phyloP scores from a whole-genome alignment of 2,329 filamentous ascomycete species.

The Talaromyces sp. region DNA sequence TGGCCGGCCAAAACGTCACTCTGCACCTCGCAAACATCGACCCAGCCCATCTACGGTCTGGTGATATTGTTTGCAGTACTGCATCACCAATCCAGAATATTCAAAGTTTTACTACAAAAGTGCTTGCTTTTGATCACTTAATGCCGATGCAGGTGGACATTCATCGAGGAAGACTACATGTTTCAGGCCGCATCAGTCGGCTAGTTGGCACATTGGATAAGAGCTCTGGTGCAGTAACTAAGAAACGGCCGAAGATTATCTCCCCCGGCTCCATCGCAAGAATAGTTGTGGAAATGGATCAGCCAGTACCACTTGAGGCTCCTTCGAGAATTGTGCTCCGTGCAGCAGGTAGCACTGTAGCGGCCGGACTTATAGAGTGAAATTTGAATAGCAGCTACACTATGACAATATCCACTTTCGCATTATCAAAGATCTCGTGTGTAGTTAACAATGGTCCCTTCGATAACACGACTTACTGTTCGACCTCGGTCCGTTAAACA shows the following conservation, averaged over 20 bases:
- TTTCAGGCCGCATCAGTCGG: slow-evolving; percentile 69
- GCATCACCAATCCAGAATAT: slow-evolving; percentile 67
- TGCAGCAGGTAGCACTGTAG: slow-evolving; percentile 77
- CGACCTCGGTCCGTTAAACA: background rate
- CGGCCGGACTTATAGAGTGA: slow-evolving; percentile 78
- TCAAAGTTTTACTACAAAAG: slow-evolving; percentile 74
- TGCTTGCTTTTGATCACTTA: slow-evolving; percentile 84
- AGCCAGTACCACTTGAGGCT: slow-evolving; percentile 74
- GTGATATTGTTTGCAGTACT: slow-evolving; percentile 80
- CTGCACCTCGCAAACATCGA: slow-evolving; percentile 86
- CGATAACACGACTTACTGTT: background rate
- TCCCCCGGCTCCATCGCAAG: slow-evolving; percentile 76
- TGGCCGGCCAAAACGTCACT: slow-evolving; percentile 84
- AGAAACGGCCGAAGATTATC: slow-evolving; percentile 82
- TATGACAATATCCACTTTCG: background rate
- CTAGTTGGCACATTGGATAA: slow-evolving; percentile 78
- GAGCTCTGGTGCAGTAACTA: slow-evolving; percentile 67
- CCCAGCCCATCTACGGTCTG: slow-evolving; percentile 73
- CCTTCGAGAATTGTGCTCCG: slow-evolving; percentile 79
- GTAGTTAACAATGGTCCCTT: background rate
- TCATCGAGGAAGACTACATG: slow-evolving; percentile 79
- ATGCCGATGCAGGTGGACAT: slow-evolving; percentile 88
- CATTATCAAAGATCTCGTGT: background rate
- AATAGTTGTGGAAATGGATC: slow-evolving; percentile 70
- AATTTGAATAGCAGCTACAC: background rate